Percentiles rank a stretch among this genome's conserved stretches.
Evolutionary conservation across 2,329 filamentous ascomycete genomes (phyloP).

Genomic region (Chrysoporthe deuterocubensis): DNA sequence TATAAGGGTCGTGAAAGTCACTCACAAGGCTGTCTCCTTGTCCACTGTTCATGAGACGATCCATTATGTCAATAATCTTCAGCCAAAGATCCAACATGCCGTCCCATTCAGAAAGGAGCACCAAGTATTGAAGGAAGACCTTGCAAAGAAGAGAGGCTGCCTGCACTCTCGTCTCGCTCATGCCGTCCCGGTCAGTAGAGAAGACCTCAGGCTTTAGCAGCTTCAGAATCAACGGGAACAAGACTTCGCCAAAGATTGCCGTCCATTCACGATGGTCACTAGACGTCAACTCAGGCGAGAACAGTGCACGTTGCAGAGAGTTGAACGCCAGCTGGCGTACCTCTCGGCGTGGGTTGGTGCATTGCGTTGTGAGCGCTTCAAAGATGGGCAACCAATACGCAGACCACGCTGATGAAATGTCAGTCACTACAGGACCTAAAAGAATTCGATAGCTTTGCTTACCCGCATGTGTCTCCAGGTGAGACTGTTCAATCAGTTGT

Average conservation of each 20-base stretch:
- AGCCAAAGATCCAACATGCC: constrained; percentile 92
- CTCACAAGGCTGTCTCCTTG: constrained; percentile 86
- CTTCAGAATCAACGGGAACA: constrained; percentile 87
- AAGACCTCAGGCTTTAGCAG: constrained; percentile 95
- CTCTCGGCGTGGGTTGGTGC: constrained; percentile 91
- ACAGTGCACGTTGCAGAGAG: constrained; percentile 80
- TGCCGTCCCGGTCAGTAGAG: constrained; percentile 85
- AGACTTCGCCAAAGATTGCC: constrained; percentile 89
- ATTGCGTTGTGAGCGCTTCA: constrained; percentile 84
- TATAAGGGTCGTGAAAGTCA: constrained; percentile 31
- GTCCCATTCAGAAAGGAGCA: constrained; percentile 81
- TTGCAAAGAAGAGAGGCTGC: constrained; percentile 90
- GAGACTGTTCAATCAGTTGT: constrained; percentile 86
- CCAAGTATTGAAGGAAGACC: constrained; percentile 92
- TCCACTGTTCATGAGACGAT: constrained; percentile 93
- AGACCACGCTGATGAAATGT: constrained; percentile 73
- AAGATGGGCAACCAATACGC: constrained; percentile 98
- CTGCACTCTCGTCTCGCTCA: constrained; percentile 94
- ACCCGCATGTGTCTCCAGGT: constrained; percentile 86
- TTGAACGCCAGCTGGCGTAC: constrained; percentile 88
- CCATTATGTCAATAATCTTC: constrained; percentile 90
- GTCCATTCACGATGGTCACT: constrained; percentile 89
- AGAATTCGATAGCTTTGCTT: constrained; percentile 32
- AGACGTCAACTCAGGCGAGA: constrained; percentile 84
- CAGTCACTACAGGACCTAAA: constrained; percentile 28